Evolutionary conservation across 2,329 filamentous ascomycete genomes (phyloP).

Genomic region (Penicillium sp.): DNA sequence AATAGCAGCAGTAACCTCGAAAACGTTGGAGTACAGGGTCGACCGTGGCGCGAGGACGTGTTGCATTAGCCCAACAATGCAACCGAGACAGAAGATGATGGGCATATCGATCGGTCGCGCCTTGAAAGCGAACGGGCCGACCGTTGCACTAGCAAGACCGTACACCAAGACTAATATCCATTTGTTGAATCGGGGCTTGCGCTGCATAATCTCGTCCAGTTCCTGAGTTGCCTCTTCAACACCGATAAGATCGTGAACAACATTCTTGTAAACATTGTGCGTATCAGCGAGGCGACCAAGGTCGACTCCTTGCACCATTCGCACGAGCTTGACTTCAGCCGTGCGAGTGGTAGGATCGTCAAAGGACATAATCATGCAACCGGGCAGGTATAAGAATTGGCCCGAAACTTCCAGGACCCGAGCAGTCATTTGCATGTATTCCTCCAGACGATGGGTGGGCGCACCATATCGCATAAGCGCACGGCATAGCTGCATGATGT

Average conservation of each 20-base stretch:
- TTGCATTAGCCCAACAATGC: conserved; percentile 71
- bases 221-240: conserved; percentile 48
- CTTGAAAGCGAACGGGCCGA: conserved; percentile 78
- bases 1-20: conserved; percentile 64
- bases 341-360: conserved; percentile 54
- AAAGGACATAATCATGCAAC: conserved; percentile 94
- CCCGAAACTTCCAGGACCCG: conserved; percentile 84
- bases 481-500: conserved; percentile 80
- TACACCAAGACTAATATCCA: conserved; percentile 65
- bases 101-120: conserved; percentile 77
- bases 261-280: conserved; percentile 50
- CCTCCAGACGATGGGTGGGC: conserved; percentile 84
- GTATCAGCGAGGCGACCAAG: conserved; percentile 47
- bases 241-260: conserved; percentile 49
- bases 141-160: conserved; percentile 70
- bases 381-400: conserved; percentile 87
- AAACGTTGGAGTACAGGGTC: conserved; percentile 64
- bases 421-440: conserved; percentile 89
- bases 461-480: conserved; percentile 90
- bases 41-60: conserved; percentile 73
- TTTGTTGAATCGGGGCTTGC: conserved; percentile 55
- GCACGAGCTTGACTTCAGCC: conserved; percentile 49
- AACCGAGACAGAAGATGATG: conserved; percentile 73
- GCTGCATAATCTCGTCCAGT: conserved; percentile 56
- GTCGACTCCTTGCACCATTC: conserved; percentile 45